These are phyloP conservation scores for Aspergillus panamensis DNA, from an alignment of 495 filamentous ascomycete genomes.

Conservation along the genomic window DNA sequence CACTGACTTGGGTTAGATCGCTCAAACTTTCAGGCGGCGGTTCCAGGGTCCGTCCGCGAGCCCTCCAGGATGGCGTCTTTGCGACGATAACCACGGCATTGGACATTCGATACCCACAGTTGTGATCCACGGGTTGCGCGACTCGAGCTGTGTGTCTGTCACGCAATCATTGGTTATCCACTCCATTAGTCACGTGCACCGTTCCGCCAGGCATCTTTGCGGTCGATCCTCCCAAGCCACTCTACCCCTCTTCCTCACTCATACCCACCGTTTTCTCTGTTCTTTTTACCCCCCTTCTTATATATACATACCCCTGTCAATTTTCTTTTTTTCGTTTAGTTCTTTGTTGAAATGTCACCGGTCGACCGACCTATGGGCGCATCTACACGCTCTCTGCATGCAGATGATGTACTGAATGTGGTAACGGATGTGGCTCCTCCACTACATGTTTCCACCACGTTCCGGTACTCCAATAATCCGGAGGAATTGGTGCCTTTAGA, in stretches of 20 bases:
- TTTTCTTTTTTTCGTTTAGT: too few species aligned
- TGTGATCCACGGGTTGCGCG: not conserved
- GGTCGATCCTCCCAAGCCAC: not conserved
- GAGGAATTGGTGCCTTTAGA: slow-evolving; percentile 50
- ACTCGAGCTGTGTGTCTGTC: not conserved
- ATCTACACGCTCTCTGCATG: slow-evolving; percentile 78
- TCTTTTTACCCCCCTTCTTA: not conserved
- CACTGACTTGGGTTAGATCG: slow-evolving; percentile 36
- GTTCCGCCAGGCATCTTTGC: not conserved
- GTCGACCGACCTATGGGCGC: slow-evolving; percentile 24
- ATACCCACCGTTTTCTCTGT: too few species aligned
- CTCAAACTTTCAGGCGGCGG: slow-evolving; percentile 39
- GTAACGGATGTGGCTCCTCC: slow-evolving; percentile 77
- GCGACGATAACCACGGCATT: slow-evolving; percentile 31
- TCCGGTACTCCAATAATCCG: slow-evolving; percentile 71
- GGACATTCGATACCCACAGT: not conserved
- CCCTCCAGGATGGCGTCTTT: slow-evolving; percentile 50
- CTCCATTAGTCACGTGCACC: slow-evolving; percentile 2
- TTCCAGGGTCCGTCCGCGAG: slow-evolving; percentile 47
- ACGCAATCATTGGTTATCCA: too few species aligned
- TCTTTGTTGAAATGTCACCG: slow-evolving; percentile 37
- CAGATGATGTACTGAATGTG: slow-evolving; percentile 71
- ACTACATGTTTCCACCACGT: slow-evolving; percentile 84
- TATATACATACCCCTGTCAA: slow-evolving; percentile 18
- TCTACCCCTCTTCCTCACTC: not conserved